Evolutionary conservation across 2,329 filamentous ascomycete species (phyloP).

Genomic region (Pseudohalonectria lignicola): DNA sequence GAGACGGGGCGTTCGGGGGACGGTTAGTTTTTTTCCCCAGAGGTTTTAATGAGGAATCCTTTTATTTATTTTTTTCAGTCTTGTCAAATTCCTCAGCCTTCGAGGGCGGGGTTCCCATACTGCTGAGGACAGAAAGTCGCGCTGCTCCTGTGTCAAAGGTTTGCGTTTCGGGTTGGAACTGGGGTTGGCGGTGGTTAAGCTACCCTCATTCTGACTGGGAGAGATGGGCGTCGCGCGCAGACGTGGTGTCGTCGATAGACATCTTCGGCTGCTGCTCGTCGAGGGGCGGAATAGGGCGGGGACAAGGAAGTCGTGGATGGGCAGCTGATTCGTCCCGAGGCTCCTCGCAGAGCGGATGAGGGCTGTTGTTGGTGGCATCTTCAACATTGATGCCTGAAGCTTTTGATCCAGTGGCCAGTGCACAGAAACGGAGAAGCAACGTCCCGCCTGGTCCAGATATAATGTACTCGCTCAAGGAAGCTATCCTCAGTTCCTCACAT

Average conservation of each 20-base stretch:
- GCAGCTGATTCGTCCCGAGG: constrained; percentile 7
- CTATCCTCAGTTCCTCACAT: no score
- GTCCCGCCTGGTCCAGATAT: no score
- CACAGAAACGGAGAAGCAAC: no score
- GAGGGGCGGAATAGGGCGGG: constrained; percentile 17
- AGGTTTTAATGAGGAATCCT: no score
- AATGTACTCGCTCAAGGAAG: no score
- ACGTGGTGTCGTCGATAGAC: constrained; percentile 12
- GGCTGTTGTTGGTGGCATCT: constrained; percentile 12
- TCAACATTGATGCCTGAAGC: no score
- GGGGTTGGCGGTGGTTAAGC: constrained; percentile 12
- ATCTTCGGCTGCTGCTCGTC: constrained; percentile 7
- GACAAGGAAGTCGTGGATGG: constrained; percentile 24
- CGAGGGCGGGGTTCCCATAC: constrained; percentile 28
- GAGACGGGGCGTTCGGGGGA: constrained; percentile 6
- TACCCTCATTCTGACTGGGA: no score
- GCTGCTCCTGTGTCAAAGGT: constrained; percentile 58
- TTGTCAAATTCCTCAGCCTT: no score
- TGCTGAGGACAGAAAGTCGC: constrained; percentile 64
- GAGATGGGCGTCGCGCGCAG: constrained; percentile 5
- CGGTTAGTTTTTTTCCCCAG: neutral
- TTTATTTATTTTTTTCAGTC: no score
- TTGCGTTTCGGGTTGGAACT: constrained; percentile 30
- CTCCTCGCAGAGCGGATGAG: constrained; percentile 12
- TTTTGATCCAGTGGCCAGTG: no score